Evolutionary conservation across 2,329 filamentous ascomycete species (phyloP), one percentile per base, ranked within the genome.

Genomic region (Aspergillus versicolor): DNA sequence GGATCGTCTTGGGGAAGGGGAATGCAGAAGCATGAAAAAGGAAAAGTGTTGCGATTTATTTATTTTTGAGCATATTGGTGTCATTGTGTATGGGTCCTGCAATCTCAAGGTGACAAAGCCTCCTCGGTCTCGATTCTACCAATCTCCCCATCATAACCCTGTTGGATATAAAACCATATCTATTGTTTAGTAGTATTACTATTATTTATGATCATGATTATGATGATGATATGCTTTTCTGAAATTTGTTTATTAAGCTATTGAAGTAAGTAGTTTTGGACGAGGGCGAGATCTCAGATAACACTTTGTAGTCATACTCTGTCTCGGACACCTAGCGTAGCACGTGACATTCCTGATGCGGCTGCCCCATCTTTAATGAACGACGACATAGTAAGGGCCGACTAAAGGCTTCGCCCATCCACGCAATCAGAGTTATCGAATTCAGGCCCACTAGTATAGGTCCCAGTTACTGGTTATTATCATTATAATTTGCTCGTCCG

Each of bases 1-100:
- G 73, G 73, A 71, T 71, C 73, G 73, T 73, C 68, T 67, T 62
- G 64, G 70, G 61, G 66, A 65, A 63, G 64, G 69, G 61, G 62
- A 59, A 61, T 59, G 63, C 63, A 67, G 58, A 58, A 56, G 62
- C 56, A 63, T 61, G 54, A 51, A 44, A 37, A 37, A 37, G 30
- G 30, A 55, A 55, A 50, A 67, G 63, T 66, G 61, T 64, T 62
- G 55, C 48, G 44, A 51, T 49, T 64, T 58, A 15, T 60, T 60
- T 52, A 45, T 52, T 47, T 43, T 46, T 56, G 54, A 56, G 59
- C 54, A 62, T 61, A 42, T 43, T 61, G 56, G 52, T 63, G 58
- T 55, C 50, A 52, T 56, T 52, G n/a, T 27, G 11, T 17, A 13
- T 17, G 44, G n/a, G 44, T 46, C 44, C n/a, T 46, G 44, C 13